Evolutionary conservation across 805 yeast genomes (phyloP), one percentile per base, ranked within the genome.

Genomic region (Ogataea nonfermentans): DNA sequence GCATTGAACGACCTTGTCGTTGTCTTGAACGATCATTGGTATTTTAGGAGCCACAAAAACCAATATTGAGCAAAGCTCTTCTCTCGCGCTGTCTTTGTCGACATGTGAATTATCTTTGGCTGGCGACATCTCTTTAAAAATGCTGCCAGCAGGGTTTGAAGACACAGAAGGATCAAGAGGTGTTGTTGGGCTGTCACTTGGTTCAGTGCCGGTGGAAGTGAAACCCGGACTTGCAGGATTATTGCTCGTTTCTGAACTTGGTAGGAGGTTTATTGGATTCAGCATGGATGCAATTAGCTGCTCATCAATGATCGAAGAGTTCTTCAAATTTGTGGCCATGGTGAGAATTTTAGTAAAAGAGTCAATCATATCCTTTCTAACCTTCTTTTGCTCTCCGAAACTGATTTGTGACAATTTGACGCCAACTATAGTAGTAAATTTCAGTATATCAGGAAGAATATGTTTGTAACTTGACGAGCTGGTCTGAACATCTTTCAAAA

Each of bases 301-400:
- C 17, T 53, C 59, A 19, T 55, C 57, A 6, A 19, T 19, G 5
- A 39, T 32, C 4, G 42, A 32, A 6, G 35, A 20, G 4, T 39
- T 37, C 29, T 59, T 61, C 3, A 52, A 36, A 6, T 52, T 58
- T 2, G 55, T 46, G 5, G 59, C 43, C 24, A 49, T 31, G 15
- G 48, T 52, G 2, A 61, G 41, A 8, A 59, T 43, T 29, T 45
- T 61, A 5, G 47, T 48, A 32, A 59, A 57, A 5, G 49, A 40
- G 6, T 61, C 66, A 11, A 46, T 45, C 41, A 58, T 44, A 19
- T 84, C 95, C 54, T 76, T 81, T 35, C 73, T 67, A 14, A 74
- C 65, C 46, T 77, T 76, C 49, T 69, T 77, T 41, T 75, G 79
- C 16, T 78, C 81, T 3, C 86, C 84, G 55, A 76, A 73, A 45